phyloP scores from a whole-genome alignment of 805 yeast genomes.

The Brettanomyces anomalus region DNA sequence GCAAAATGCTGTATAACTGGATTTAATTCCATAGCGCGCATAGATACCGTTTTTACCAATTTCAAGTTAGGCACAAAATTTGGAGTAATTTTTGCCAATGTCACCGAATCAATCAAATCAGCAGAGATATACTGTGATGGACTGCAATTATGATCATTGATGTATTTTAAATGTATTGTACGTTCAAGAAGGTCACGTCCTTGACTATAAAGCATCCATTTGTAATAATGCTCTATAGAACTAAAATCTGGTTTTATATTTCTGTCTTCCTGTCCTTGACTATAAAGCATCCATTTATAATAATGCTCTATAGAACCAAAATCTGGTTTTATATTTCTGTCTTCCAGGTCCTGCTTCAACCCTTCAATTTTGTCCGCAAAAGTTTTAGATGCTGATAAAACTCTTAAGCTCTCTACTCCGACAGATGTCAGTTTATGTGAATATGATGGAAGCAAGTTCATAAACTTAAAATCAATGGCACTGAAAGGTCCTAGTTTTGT shows the following conservation, averaged over 20 bases:
- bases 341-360: constrained; percentile 29
- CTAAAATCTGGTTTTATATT: constrained; percentile 22
- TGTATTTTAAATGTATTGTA: constrained; percentile 47
- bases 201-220: constrained; percentile 42
- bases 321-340: constrained; percentile 20
- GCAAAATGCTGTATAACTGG: constrained; percentile 65
- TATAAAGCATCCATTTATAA: constrained; percentile 46
- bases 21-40: constrained; percentile 31
- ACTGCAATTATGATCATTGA: constrained; percentile 58
- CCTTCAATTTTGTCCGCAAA: constrained; percentile 36
- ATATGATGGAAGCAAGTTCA: constrained; percentile 51
- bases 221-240: constrained; percentile 50
- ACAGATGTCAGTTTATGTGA: constrained; percentile 37
- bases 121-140: constrained; percentile 62
- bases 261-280: constrained; percentile 36
- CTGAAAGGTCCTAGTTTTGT: constrained; percentile 5
- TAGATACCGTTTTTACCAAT: constrained; percentile 32
- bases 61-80: constrained; percentile 23
- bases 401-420: constrained; percentile 34
- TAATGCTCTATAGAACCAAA: constrained; percentile 42
- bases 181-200: constrained; percentile 46
- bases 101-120: constrained; percentile 39
- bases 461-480: constrained; percentile 39
- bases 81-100: constrained; percentile 14
- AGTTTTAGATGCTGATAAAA: constrained; percentile 37